A percentile compares a stretch with the other conserved stretches of the same genome.
Conservation (phyloP, 306 rosid genomes). For the Vigna angularis region DNA sequence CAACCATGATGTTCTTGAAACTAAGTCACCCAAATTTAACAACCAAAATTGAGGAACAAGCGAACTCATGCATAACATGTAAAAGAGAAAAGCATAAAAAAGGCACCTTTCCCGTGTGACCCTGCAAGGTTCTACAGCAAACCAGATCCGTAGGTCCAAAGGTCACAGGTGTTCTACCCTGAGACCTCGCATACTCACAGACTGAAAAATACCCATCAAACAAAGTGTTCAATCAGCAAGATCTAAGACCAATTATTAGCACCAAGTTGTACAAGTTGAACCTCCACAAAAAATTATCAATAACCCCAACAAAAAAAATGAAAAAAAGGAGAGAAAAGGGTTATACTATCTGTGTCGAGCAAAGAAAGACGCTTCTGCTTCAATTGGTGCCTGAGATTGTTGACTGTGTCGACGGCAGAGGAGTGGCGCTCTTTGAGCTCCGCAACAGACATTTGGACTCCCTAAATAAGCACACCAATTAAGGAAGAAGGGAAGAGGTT, state of each 20-base stretch:
- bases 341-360: slow-evolving; percentile 77
- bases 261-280: background rate
- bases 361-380: slow-evolving; percentile 70
- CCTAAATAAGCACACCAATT: background rate
- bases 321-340: background rate
- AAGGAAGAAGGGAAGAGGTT: slow-evolving; percentile 16
- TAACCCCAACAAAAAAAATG: background rate
- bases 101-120: slow-evolving; percentile 81
- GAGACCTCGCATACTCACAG: slow-evolving; percentile 67
- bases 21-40: slow-evolving; percentile 13
- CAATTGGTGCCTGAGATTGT: slow-evolving; percentile 68
- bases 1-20: background rate
- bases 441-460: slow-evolving; percentile 67
- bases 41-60: background rate
- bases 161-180: slow-evolving; percentile 65
- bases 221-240: slow-evolving; percentile 44
- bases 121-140: slow-evolving; percentile 89
- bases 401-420: slow-evolving; percentile 70
- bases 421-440: slow-evolving; percentile 85
- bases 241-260: slow-evolving; percentile 34
- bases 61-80: background rate
- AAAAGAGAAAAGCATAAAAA: background rate
- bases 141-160: slow-evolving; percentile 90
- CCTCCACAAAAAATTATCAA: background rate
- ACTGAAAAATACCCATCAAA: slow-evolving; percentile 53